Base-by-base conservation (phyloP, 768 basidiomycete genomes). In the Phylloporus rhodoxanthus region DNA sequence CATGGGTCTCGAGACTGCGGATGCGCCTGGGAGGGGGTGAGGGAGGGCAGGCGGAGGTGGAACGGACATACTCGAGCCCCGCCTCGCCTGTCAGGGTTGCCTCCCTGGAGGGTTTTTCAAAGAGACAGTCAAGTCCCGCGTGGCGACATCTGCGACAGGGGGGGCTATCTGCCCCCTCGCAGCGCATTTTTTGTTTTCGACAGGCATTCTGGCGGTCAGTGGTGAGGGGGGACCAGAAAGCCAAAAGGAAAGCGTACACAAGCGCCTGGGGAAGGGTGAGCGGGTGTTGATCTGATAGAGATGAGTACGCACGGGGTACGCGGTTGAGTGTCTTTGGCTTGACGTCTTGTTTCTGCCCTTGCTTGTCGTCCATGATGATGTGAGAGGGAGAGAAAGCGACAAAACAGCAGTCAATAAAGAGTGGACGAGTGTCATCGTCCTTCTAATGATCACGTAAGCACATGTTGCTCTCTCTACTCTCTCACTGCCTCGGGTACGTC, bases 141-240 rank as follows among this genome's bases (percentile, higher is more conserved):
- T 91, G 87, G 28, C 89, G 79, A 70, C 94, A 97, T 38, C 94
- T 82, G 60, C 87, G 84, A 70, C 94, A 97, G n/a, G 94, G 94
- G 21, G 94, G 93, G 60, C 90, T 92, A 66, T 96, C 94, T 14
- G 92, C 94, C 2, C 91, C 92, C 67, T 94, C 91, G 64, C 93
- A 97, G 58, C 92, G 78, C 94, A 96, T 96, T 73, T 96, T 96
- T 75, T 94, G 92, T 62, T 91, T 89, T 58, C 93, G 76, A 68
- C 93, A 95, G 15, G 91, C 89, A 82, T 94, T 94, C 91, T 93
- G 65, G 36, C 21, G 37, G 38, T 43, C 17, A 36, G 34, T 9
- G 34, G 55, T 67, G 57, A 62, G 54, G 52, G 8, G 1, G 37
- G 2, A 47, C 41, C 51, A 26, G 42, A 57, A 58, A 7, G 43